Evolutionary conservation across 169 alveolate genomes (phyloP).

Genomic region (Plasmodium inui): DNA sequence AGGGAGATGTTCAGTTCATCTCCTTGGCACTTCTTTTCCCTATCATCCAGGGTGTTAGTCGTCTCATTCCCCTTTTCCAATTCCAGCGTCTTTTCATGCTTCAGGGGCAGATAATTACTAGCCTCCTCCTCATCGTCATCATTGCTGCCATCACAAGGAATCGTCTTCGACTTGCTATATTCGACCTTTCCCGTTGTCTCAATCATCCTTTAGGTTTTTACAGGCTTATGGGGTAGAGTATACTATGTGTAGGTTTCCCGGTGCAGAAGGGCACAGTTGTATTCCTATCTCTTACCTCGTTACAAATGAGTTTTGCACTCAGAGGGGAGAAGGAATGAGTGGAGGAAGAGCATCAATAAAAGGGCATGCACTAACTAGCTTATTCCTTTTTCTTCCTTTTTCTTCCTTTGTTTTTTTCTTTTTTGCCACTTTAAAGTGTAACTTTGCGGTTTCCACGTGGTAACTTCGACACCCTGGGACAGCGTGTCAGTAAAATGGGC

Average conservation of each 20-base stretch:
- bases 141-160: conserved; percentile 13
- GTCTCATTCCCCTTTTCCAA: background rate
- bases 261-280: background rate
- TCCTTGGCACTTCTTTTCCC: background rate
- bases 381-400: background rate
- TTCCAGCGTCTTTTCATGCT: conserved; percentile 13
- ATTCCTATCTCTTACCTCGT: background rate
- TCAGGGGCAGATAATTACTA: conserved; percentile 2
- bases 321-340: background rate
- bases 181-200: conserved; percentile 15
- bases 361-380: background rate
- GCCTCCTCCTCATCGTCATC: background rate
- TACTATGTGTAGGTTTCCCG: background rate
- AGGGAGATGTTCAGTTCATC: background rate
- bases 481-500: background rate
- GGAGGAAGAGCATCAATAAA: background rate
- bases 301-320: background rate
- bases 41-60: background rate
- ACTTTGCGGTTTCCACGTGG: background rate
- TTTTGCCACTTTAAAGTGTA: background rate
- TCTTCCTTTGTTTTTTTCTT: background rate
- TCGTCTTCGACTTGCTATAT: conserved; percentile 42
- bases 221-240: background rate
- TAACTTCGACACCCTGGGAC: background rate
- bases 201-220: conserved; percentile 20